phyloP scores from a whole-genome alignment of 2,329 filamentous ascomycete species.

The Trichoderma guizhouense region DNA sequence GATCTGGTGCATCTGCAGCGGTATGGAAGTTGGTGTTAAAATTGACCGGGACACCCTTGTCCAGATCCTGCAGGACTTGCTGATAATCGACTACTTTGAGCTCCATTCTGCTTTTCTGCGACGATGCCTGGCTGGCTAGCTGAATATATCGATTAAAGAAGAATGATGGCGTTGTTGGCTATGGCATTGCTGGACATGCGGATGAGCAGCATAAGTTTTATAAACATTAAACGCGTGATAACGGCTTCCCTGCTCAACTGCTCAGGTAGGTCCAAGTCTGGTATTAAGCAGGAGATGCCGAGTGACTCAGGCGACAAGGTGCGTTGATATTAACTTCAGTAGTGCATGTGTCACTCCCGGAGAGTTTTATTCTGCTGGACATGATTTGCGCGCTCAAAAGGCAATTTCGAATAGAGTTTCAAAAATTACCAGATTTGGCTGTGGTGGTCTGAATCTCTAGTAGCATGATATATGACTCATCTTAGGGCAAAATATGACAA shows the following conservation, averaged over 20 bases:
- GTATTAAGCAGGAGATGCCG: not conserved
- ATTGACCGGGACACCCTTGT: conserved; percentile 16
- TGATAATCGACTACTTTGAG: conserved; percentile 19
- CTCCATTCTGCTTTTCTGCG: conserved; percentile 7
- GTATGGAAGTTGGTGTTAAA: conserved; percentile 39
- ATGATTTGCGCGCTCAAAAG: not conserved
- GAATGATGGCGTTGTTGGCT: not conserved
- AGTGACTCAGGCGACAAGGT: not conserved
- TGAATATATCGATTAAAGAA: not conserved
- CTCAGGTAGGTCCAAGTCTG: not conserved
- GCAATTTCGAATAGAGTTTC: not conserved
- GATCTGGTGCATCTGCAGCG: conserved; percentile 28
- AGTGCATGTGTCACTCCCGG: not conserved
- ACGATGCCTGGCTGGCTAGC: not conserved
- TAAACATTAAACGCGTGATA: not conserved
- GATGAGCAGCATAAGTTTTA: not conserved
- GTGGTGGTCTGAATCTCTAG: not conserved
- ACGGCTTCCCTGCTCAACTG: not conserved
- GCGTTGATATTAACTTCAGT: not conserved
- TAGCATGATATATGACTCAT: not conserved
- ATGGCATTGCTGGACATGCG: not conserved
- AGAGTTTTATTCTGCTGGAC: not conserved
- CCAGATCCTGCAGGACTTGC: conserved; percentile 18
- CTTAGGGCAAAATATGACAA: not conserved
- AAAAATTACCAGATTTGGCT: not conserved